Percentiles rank a stretch among this genome's conserved stretches.
Evolutionary conservation across 352 stramenopile genomes (phyloP).

Genomic region (Phytophthora uliginosa): DNA sequence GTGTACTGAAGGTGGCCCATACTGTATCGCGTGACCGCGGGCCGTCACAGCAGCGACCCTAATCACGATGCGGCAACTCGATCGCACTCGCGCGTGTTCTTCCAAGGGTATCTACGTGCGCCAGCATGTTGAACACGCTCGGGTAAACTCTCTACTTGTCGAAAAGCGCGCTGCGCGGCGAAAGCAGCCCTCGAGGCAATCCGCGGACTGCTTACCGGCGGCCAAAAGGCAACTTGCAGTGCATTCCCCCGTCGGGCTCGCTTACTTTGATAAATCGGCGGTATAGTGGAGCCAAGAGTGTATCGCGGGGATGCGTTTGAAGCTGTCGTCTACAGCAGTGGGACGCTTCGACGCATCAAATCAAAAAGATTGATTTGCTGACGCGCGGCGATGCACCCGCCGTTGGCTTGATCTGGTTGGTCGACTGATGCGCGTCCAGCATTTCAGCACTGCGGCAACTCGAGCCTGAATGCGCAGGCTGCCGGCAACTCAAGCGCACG

Average conservation of each 20-base stretch:
- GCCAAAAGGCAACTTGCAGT: conserved; percentile 14
- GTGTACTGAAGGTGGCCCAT: conserved; percentile 6
- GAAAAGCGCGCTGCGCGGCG: neutral
- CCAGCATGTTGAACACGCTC: conserved; percentile 14
- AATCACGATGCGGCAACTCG: conserved; percentile 6
- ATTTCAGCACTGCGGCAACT: conserved; percentile 20
- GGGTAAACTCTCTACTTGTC: neutral
- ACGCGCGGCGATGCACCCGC: neutral
- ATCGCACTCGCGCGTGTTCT: conserved; percentile 18
- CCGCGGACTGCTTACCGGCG: conserved; percentile 18
- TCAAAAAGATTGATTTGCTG: neutral
- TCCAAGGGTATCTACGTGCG: neutral
- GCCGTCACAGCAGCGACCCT: conserved; percentile 8
- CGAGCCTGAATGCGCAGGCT: conserved; percentile 16
- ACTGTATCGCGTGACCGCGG: conserved; percentile 17
- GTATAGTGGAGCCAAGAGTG: conserved; percentile 16
- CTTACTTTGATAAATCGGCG: conserved; percentile 5
- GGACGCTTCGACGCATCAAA: conserved; percentile 11
- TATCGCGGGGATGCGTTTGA: conserved; percentile 5
- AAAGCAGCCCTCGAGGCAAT: conserved; percentile 7
- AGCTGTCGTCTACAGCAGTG: conserved; percentile 32
- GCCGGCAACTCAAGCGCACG: neutral
- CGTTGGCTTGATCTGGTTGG: neutral
- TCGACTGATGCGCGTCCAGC: neutral
- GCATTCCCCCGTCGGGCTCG: conserved; percentile 3